Evolutionary conservation across 345 rosid genomes (phyloP).

Genomic region (Ailanthus altissimus): DNA sequence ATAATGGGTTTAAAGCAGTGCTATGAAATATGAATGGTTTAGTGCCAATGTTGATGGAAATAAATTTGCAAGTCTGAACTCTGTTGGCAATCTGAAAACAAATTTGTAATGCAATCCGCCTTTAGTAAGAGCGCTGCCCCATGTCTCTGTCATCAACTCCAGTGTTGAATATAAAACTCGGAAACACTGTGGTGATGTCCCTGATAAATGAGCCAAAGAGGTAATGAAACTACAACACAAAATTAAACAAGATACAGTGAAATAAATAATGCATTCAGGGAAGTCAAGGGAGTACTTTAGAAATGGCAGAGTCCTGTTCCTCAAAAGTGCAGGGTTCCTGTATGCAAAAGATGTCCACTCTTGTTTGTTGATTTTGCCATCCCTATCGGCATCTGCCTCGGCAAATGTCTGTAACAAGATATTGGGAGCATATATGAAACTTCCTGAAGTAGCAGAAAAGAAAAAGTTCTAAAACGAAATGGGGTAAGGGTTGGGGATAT

Average conservation of each 20-base stretch:
- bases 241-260: neutral
- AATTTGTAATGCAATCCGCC: neutral
- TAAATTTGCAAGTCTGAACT: too few species aligned
- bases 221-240: too few species aligned
- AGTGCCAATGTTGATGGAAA: neutral
- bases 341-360: slow-evolving; percentile 54
- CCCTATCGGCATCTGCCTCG: slow-evolving; percentile 52
- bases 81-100: neutral
- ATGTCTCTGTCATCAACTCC: slow-evolving; percentile 42
- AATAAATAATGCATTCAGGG: neutral
- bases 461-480: neutral
- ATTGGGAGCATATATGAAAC: neutral
- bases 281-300: slow-evolving; percentile 38
- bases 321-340: slow-evolving; percentile 50
- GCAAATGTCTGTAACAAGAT: slow-evolving; percentile 46
- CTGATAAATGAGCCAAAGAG: slow-evolving; percentile 23
- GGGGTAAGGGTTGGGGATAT: too few species aligned
- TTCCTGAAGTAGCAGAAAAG: neutral
- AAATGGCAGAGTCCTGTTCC: slow-evolving; percentile 60
- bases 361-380: slow-evolving; percentile 58
- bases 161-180: slow-evolving; percentile 67
- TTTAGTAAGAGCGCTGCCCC: neutral
- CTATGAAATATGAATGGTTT: neutral
- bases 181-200: slow-evolving; percentile 58
- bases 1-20: neutral